A percentile compares a stretch with the other conserved stretches of the same genome.
phyloP scores from a whole-genome alignment of 176 grass and related monocot genomes.

The Triticum turgidum region DNA sequence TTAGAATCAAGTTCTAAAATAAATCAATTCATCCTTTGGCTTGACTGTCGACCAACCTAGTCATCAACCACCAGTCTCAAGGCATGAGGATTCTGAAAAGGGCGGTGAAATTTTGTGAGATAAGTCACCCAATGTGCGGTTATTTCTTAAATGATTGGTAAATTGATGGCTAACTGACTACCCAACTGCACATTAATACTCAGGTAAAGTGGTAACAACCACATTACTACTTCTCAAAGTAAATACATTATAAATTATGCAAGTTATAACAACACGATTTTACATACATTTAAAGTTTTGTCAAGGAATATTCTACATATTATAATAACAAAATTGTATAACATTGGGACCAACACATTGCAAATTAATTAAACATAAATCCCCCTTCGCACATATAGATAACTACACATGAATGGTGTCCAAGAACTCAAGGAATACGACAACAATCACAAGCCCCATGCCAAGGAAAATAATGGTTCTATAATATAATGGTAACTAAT shows the following conservation, averaged over 20 bases:
- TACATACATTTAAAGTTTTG: neutral
- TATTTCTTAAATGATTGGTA: neutral
- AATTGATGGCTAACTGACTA: neutral
- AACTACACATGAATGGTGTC: too few species aligned
- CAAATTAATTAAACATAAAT: neutral
- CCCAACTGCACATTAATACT: neutral
- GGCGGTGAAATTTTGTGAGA: neutral
- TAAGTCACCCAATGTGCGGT: neutral
- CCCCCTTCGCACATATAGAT: neutral
- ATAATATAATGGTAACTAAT: too few species aligned
- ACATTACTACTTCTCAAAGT: neutral
- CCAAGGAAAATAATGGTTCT: too few species aligned
- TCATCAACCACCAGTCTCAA: neutral
- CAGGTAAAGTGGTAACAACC: neutral
- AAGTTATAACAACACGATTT: neutral
- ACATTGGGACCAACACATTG: neutral
- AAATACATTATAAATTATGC: neutral
- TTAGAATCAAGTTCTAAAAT: neutral
- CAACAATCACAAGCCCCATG: too few species aligned
- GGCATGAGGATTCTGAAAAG: neutral
- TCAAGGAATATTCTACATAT: neutral
- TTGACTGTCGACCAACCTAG: neutral
- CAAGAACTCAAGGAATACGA: neutral
- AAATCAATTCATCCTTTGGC: neutral
- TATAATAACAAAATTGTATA: neutral